Evolutionary conservation across 2,329 filamentous ascomycete genomes (phyloP).

Genomic region (Zymoseptoria tritici): DNA sequence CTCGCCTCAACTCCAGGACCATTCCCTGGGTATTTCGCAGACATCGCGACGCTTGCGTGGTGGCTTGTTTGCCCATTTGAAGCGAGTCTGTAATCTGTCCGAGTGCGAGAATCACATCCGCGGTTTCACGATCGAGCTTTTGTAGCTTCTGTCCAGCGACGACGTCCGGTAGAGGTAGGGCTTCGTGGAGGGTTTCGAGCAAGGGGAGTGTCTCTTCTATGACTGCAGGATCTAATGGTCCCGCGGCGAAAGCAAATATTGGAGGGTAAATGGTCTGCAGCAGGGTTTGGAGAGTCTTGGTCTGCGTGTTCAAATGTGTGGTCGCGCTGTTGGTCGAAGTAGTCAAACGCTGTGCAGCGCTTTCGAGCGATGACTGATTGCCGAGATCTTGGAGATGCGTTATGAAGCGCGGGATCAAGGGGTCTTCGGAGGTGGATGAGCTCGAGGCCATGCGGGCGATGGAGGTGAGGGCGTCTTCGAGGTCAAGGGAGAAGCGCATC

Average conservation of each 20-base stretch:
- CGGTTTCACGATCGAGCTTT: constrained; percentile 58
- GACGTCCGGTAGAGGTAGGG: constrained; percentile 59
- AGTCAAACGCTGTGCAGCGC: constrained; percentile 27
- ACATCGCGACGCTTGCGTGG: constrained; percentile 69
- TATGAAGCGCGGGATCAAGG: constrained; percentile 26
- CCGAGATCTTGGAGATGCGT: constrained; percentile 29
- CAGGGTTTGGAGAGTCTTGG: constrained; percentile 65
- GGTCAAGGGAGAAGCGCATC: constrained; percentile 36
- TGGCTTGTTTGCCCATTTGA: constrained; percentile 88
- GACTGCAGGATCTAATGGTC: constrained; percentile 55
- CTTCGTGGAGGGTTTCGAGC: constrained; percentile 56
- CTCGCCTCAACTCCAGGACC: constrained; percentile 73
- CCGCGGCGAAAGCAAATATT: constrained; percentile 45
- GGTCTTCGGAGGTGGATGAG: constrained; percentile 24
- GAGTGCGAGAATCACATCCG: constrained; percentile 68
- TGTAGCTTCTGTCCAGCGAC: constrained; percentile 60
- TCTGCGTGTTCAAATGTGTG: constrained; percentile 67
- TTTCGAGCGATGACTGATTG: constrained; percentile 28
- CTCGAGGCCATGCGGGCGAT: constrained; percentile 29
- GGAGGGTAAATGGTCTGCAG: constrained; percentile 61
- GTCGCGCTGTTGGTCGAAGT: constrained; percentile 45
- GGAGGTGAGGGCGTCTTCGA: constrained; percentile 29
- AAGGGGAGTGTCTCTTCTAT: constrained; percentile 64
- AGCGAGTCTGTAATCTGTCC: constrained; percentile 83
- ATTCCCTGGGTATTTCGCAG: constrained; percentile 77